Evolutionary conservation across 139 green algal genomes (phyloP), one percentile per base, ranked within the genome.

Genomic region (Astrephomene gubernaculifera): DNA sequence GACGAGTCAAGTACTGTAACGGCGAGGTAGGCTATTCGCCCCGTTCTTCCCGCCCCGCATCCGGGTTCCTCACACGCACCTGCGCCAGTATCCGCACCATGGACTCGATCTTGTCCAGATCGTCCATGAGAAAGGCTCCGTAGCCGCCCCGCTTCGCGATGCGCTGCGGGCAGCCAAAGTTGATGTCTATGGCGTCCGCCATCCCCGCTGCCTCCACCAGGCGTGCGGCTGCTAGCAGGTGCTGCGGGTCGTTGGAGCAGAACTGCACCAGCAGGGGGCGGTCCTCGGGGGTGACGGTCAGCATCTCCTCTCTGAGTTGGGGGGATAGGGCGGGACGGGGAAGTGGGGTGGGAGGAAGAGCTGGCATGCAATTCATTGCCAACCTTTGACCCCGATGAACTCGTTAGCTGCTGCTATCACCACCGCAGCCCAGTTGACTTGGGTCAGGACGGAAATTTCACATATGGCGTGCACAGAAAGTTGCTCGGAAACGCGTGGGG

Each of bases 261-360:
- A 99, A 99, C 93, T 99, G 97, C 38, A 95, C 95, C 41, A 99
- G 94, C 71, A 99, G 87, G 0, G 97, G 97, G 24, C 96, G 89
- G 91, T 99, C 96, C 33, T 65, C 85, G 0, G 49, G 7, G 31
- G 54, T 81, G 14, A 52, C 81, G 17, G 79, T 83, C 35, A 82
- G 79, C 54, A 67, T 81, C 86, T 89, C 86, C 38, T 70, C 49
- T 44, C 85, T 89, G 85, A 2, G 36, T n/a, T 25, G 8, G 38
- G 36, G 67, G 31, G 38, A 74, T 9, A 38, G 8, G 22, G 38
- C 36, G 7, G 35, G 38, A 38, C 7, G n/a, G 67, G 9, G 67
- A 52, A n/a, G n/a, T n/a, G n/a, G n/a, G n/a, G n/a, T n/a, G n/a
- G n/a, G n/a, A n/a, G n/a, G n/a, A n/a, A n/a, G n/a, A n/a, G n/a